These are phyloP conservation scores for Aspergillus ibericus DNA, from an alignment of 2,329 filamentous ascomycete genomes.

Conservation along the genomic window DNA sequence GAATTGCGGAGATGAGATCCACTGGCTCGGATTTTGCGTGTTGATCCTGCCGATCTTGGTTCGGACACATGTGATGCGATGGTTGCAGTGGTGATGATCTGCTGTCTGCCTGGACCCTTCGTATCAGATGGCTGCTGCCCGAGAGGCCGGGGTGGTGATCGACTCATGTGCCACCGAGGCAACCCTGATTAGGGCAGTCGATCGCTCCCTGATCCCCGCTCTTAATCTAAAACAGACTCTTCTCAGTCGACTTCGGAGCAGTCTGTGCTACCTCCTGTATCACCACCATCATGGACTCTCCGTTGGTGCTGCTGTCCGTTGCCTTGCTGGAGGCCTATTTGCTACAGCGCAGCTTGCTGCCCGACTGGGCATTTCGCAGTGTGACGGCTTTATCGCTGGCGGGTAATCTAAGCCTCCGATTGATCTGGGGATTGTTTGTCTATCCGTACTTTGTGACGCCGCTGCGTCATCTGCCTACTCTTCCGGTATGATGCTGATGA, in stretches of 20 bases:
- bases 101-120: no score
- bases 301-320: slow-evolving; percentile 9
- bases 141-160: no score
- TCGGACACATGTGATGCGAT: neutral
- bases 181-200: neutral
- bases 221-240: neutral
- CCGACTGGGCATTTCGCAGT: slow-evolving; percentile 25
- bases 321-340: slow-evolving; percentile 31
- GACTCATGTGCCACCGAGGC: no score
- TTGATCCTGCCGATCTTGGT: neutral
- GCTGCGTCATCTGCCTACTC: slow-evolving; percentile 51
- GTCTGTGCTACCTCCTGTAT: neutral
- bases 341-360: slow-evolving; percentile 28
- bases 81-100: neutral
- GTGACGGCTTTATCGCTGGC: slow-evolving; percentile 23
- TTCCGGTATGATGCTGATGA: slow-evolving; percentile 36
- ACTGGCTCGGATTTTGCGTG: neutral
- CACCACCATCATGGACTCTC: neutral
- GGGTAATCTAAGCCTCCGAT: slow-evolving; percentile 26
- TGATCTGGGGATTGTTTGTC: slow-evolving; percentile 45
- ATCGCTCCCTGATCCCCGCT: neutral
- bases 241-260: neutral
- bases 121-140: no score
- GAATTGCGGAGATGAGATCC: neutral
- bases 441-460: slow-evolving; percentile 55